phyloP scores from a whole-genome alignment of 2,329 filamentous ascomycete genomes.

The Cercospora nicotianae region DNA sequence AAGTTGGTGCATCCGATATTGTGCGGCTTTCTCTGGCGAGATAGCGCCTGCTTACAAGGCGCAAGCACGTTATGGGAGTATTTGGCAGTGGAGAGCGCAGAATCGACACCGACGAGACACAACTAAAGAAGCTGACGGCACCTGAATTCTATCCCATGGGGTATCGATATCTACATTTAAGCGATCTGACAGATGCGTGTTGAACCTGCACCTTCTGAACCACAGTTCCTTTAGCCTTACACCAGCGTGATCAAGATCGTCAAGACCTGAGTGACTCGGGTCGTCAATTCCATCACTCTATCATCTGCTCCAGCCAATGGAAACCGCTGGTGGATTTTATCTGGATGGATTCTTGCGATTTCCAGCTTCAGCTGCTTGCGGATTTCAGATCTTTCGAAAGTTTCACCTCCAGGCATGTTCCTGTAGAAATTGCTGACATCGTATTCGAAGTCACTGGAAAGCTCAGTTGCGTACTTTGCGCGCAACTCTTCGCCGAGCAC shows the following conservation, averaged over 20 bases:
- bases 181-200: not conserved
- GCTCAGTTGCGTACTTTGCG: not conserved
- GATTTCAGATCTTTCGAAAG: not conserved
- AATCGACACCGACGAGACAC: not conserved
- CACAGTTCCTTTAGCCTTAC: not conserved
- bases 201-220: not conserved
- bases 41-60: slow-evolving; percentile 13
- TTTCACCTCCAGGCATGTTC: slow-evolving; percentile 8
- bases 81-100: not conserved
- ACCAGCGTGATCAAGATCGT: slow-evolving; percentile 9
- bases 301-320: not conserved
- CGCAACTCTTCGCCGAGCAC: not conserved
- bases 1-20: not conserved
- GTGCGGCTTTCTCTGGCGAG: slow-evolving; percentile 17
- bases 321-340: slow-evolving; percentile 11
- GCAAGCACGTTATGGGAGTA: slow-evolving; percentile 13
- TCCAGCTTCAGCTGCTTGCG: slow-evolving; percentile 12
- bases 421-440: slow-evolving; percentile 11
- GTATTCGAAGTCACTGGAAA: not conserved
- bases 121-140: not conserved
- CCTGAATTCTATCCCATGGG: not conserved
- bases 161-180: not conserved
- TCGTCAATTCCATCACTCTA: slow-evolving; percentile 6
- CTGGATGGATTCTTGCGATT: slow-evolving; percentile 4
- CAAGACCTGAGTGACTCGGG: slow-evolving; percentile 10